Evolutionary conservation across 768 basidiomycete species (phyloP).

Genomic region (Leccinum olivaceopallidum): DNA sequence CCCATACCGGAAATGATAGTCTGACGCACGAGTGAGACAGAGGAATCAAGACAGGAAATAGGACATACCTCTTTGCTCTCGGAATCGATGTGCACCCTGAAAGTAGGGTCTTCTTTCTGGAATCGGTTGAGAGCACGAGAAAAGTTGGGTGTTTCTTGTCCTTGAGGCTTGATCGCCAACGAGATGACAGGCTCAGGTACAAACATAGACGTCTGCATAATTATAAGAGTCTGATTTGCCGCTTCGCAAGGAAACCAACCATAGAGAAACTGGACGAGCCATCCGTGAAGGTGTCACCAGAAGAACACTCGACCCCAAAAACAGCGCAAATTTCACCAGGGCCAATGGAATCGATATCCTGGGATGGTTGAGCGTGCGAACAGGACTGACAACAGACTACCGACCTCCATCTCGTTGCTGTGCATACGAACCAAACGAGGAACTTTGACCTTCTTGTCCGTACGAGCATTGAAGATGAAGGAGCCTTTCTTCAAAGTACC

Average conservation of each 20-base stretch:
- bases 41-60: neutral
- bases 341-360: slow-evolving; percentile 92
- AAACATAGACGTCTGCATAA: slow-evolving; percentile 87
- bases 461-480: slow-evolving; percentile 87
- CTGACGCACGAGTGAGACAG: slow-evolving; percentile 39
- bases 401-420: slow-evolving; percentile 97
- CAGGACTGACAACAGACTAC: slow-evolving; percentile 16
- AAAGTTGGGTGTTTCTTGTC: slow-evolving; percentile 93
- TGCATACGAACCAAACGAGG: slow-evolving; percentile 97
- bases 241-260: slow-evolving; percentile 49
- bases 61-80: slow-evolving; percentile 86
- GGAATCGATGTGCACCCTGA: slow-evolving; percentile 92
- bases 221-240: neutral
- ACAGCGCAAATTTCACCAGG: slow-evolving; percentile 99
- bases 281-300: slow-evolving; percentile 97
- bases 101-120: slow-evolving; percentile 98
- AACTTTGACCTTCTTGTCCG: slow-evolving; percentile 97
- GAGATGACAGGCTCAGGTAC: slow-evolving; percentile 99
- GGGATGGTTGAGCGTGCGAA: neutral
- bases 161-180: slow-evolving; percentile 87
- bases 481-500: slow-evolving; percentile 86
- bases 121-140: slow-evolving; percentile 96
- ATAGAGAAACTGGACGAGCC: slow-evolving; percentile 88
- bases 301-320: slow-evolving; percentile 97
- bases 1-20: slow-evolving; percentile 99